Percentiles rank a stretch among this genome's conserved stretches.
These are phyloP conservation scores for Kodamaea sp. DNA, from an alignment of 1,139 yeast species.

Conservation along the genomic window DNA sequence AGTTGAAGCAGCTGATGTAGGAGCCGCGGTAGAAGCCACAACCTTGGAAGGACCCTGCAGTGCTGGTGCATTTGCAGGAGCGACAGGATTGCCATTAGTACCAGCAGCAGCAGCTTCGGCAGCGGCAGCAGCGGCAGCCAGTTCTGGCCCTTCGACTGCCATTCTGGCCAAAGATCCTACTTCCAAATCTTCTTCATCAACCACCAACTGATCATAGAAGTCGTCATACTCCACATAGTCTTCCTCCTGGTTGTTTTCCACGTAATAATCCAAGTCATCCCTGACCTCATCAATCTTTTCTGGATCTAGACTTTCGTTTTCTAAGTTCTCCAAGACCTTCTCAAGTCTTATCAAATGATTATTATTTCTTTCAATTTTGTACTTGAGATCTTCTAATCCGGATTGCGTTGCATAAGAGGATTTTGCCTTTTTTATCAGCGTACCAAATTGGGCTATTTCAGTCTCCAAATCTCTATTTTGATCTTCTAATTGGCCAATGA, in stretches of 20 bases:
- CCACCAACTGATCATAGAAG: constrained; percentile 82
- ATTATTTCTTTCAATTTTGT: constrained; percentile 70
- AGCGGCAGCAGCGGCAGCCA: constrained; percentile 10
- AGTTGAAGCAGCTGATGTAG: not conserved
- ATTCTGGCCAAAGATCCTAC: constrained; percentile 48
- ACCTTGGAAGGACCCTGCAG: not conserved
- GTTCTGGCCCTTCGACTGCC: constrained; percentile 32
- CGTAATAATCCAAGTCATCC: constrained; percentile 92
- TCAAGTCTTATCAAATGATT: constrained; percentile 82
- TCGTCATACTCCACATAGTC: constrained; percentile 96
- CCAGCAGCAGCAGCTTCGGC: constrained; percentile 15
- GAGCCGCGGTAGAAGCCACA: constrained; percentile 1
- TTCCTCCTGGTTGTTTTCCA: constrained; percentile 93
- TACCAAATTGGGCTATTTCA: constrained; percentile 60
- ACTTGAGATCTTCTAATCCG: constrained; percentile 61
- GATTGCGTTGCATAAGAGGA: constrained; percentile 43
- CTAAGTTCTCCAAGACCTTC: constrained; percentile 71
- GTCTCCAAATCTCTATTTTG: constrained; percentile 83
- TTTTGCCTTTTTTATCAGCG: constrained; percentile 55
- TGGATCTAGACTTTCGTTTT: constrained; percentile 80
- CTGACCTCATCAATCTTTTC: constrained; percentile 77
- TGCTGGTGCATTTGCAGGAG: not conserved
- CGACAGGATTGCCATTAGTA: not conserved
- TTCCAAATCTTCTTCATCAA: constrained; percentile 51
- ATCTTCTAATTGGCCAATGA: constrained; percentile 79